Base-by-base conservation (phyloP, 2,329 filamentous ascomycete genomes). In the Monilinia fructigena region DNA sequence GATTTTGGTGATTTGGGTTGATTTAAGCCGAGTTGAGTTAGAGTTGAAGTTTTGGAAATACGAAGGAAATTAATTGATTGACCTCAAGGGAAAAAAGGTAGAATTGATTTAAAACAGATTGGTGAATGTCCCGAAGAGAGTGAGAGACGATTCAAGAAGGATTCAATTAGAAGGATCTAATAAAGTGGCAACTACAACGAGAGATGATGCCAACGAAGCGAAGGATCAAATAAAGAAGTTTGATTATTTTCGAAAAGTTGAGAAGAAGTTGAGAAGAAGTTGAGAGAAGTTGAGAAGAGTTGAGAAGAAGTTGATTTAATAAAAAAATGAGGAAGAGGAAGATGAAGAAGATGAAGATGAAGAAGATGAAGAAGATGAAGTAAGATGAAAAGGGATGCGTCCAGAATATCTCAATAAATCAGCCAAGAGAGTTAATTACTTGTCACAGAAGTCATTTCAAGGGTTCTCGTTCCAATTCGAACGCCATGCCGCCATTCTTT, bases 101-200 rank as follows among this genome's bases (percentile, higher is more conserved):
- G 23, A 47, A 31, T n/a, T 64, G 48, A 1, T 35, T 35, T 38
- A 67, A 68, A 50, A 58, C n/a, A 26, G 58, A 35, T 53, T 26
- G 47, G 55, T 65, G 62, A 65, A 68, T 60, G 68, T 65, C 68
- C 68, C 70, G 50, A 66, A 72, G 66, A 68, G 70, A 72, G 68
- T 72, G 70, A 72, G 70, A 71, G 69, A 69, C 55, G 56, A 59
- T 59, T 66, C 26, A 58, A 66, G 55, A 68, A 69, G 31, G 65
- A 38, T 35, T 56, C 12, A 55, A 68, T 68, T 70, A 70, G 64
- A 72, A 53, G 7, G 23, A 35, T 42, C 45, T 63, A 67, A 67
- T 63, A 48, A 69, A 64, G 66, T 66, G 68, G 68, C 62, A 66
- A 68, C 69, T 61, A 70, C 69, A 72, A 71, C 69, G 70, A 72